Conservation (phyloP, 306 rosid species). For the Trifolium dubium region DNA sequence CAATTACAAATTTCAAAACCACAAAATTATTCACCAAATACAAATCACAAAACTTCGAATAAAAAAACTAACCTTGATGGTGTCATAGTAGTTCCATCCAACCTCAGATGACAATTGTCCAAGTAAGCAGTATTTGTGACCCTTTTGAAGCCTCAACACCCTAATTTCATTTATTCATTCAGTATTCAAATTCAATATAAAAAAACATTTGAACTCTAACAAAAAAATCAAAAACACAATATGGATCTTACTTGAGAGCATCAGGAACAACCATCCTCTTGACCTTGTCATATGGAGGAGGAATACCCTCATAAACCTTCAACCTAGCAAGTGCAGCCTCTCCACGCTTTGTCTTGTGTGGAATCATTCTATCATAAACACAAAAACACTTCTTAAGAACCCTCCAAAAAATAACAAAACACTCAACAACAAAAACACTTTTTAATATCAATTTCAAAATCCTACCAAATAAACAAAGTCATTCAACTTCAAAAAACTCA, state of each 20-base stretch:
- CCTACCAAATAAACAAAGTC: background rate
- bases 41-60: background rate
- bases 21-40: background rate
- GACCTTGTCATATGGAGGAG: slow-evolving; percentile 10
- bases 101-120: slow-evolving; percentile 9
- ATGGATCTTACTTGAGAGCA: background rate
- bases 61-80: slow-evolving; percentile 3
- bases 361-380: slow-evolving; percentile 8
- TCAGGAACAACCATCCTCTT: slow-evolving; percentile 20
- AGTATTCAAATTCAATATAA: background rate
- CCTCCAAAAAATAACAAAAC: background rate
- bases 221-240: too few species aligned
- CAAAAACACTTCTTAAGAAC: background rate
- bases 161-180: background rate
- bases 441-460: background rate
- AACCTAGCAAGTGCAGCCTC: slow-evolving; percentile 1
- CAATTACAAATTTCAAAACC: background rate
- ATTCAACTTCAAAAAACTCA: background rate
- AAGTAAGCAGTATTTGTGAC: slow-evolving; percentile 4
- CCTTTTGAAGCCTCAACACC: slow-evolving; percentile 23
- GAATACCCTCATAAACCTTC: slow-evolving; percentile 10
- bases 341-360: slow-evolving; percentile 9
- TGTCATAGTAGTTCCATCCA: slow-evolving; percentile 8
- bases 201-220: too few species aligned
- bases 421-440: background rate